These are phyloP conservation scores for Epicoccum nigrum DNA, from an alignment of 2,329 filamentous ascomycete genomes.

Conservation along the genomic window DNA sequence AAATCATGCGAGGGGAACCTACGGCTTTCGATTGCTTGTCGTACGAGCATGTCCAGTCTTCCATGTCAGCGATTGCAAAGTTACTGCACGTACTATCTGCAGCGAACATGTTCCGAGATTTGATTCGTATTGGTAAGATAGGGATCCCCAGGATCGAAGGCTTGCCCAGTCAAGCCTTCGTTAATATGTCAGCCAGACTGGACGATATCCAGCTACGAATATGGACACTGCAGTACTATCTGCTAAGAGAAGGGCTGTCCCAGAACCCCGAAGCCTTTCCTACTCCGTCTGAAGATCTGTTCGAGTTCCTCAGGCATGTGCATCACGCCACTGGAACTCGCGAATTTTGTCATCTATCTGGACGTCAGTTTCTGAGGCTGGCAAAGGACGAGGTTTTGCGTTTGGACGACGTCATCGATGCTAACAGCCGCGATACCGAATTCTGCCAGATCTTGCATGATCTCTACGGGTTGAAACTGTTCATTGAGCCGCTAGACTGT, in stretches of 20 bases:
- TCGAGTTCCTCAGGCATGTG: conserved; percentile 79
- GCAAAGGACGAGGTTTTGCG: conserved; percentile 84
- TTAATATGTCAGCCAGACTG: conserved; percentile 68
- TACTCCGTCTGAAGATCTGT: conserved; percentile 71
- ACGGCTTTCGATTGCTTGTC: conserved; percentile 84
- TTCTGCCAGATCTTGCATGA: conserved; percentile 68
- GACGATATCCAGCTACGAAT: conserved; percentile 85
- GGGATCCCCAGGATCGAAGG: conserved; percentile 65
- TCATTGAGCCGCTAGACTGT: conserved; percentile 43
- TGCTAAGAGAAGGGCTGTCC: conserved; percentile 75
- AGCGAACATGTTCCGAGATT: conserved; percentile 82
- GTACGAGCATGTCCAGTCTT: conserved; percentile 74
- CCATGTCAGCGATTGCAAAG: conserved; percentile 73
- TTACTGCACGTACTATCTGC: conserved; percentile 78
- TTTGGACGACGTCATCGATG: conserved; percentile 76
- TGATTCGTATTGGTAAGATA: conserved; percentile 77
- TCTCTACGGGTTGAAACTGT: conserved; percentile 47
- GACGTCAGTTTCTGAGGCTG: conserved; percentile 87
- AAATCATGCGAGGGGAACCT: conserved; percentile 67
- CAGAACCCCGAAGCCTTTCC: conserved; percentile 71
- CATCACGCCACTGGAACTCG: conserved; percentile 85
- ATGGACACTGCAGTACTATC: conserved; percentile 85
- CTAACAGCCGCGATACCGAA: conserved; percentile 71
- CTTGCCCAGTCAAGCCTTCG: conserved; percentile 50
- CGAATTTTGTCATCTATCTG: conserved; percentile 81